Evolutionary conservation across 1,139 yeast genomes (phyloP).

Genomic region (Pichia sp.): DNA sequence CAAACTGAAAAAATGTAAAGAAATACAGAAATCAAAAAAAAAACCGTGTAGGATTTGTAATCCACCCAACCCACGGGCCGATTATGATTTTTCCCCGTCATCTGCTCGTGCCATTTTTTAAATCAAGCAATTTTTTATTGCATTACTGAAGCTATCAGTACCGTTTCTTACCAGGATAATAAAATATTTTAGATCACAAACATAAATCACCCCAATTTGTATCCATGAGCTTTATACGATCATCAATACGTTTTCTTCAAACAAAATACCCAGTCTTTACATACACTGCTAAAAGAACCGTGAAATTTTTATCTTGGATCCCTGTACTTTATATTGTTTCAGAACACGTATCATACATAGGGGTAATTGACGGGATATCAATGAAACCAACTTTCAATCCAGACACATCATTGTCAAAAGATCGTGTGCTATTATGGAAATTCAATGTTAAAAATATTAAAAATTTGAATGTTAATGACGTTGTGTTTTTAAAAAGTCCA

Average conservation of each 20-base stretch:
- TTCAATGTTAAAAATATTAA: slow-evolving; percentile 45
- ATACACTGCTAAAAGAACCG: slow-evolving; percentile 25
- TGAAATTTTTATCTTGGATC: slow-evolving; percentile 51
- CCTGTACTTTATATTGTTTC: slow-evolving; percentile 70
- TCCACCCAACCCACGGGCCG: too few species aligned
- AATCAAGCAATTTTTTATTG: too few species aligned
- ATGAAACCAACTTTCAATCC: slow-evolving; percentile 87
- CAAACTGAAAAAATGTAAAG: background rate
- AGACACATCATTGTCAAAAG: slow-evolving; percentile 39
- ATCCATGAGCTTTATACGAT: slow-evolving; percentile 4
- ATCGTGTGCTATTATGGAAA: slow-evolving; percentile 69
- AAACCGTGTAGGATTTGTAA: too few species aligned
- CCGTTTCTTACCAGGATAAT: too few species aligned
- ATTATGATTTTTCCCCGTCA: too few species aligned
- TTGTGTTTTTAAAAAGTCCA: slow-evolving; percentile 75
- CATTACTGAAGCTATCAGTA: too few species aligned
- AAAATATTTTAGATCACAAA: too few species aligned
- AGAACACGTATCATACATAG: slow-evolving; percentile 68
- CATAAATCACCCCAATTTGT: background rate
- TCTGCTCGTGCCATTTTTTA: too few species aligned
- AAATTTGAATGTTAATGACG: slow-evolving; percentile 56
- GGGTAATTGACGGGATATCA: slow-evolving; percentile 74
- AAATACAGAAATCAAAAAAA: too few species aligned
- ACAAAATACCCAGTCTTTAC: slow-evolving; percentile 12
- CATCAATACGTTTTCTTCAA: background rate